phyloP scores from a whole-genome alignment of 164 flowering plant species.

The Stephania yunnanensis region DNA sequence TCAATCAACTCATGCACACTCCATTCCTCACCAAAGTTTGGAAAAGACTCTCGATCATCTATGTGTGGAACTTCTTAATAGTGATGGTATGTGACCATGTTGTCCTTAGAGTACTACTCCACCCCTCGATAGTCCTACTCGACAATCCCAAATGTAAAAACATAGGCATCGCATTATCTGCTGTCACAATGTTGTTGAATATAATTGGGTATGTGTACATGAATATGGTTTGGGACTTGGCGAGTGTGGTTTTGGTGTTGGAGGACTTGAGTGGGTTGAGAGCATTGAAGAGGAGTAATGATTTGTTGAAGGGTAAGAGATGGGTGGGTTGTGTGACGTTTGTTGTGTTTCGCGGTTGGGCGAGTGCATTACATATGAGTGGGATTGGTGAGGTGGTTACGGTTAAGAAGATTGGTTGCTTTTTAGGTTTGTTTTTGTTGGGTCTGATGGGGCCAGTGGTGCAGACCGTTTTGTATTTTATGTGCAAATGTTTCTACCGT shows the following conservation, averaged over 20 bases:
- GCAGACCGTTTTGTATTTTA: constrained; percentile 43
- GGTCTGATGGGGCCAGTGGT: constrained; percentile 30
- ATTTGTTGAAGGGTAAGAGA: constrained; percentile 44
- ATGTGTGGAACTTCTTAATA: constrained; percentile 27
- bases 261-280: constrained; percentile 43
- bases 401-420: constrained; percentile 17
- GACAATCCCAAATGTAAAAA: neutral
- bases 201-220: constrained; percentile 41
- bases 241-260: constrained; percentile 52
- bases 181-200: constrained; percentile 19
- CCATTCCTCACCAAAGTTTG: constrained; percentile 50
- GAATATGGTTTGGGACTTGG: constrained; percentile 52
- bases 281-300: constrained; percentile 56
- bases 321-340: constrained; percentile 20
- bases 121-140: constrained; percentile 4
- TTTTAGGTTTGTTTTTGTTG: constrained; percentile 22
- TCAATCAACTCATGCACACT: constrained; percentile 41
- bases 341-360: constrained; percentile 25
- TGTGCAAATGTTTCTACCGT: constrained; percentile 57
- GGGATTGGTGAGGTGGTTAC: neutral
- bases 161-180: neutral
- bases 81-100: constrained; percentile 28
- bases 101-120: neutral
- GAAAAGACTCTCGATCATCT: constrained; percentile 55
- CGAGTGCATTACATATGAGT: constrained; percentile 24